Percentiles rank a stretch among this genome's conserved stretches.
Conservation (phyloP, 495 filamentous ascomycete genomes). For the Aspergillus nanangensis region DNA sequence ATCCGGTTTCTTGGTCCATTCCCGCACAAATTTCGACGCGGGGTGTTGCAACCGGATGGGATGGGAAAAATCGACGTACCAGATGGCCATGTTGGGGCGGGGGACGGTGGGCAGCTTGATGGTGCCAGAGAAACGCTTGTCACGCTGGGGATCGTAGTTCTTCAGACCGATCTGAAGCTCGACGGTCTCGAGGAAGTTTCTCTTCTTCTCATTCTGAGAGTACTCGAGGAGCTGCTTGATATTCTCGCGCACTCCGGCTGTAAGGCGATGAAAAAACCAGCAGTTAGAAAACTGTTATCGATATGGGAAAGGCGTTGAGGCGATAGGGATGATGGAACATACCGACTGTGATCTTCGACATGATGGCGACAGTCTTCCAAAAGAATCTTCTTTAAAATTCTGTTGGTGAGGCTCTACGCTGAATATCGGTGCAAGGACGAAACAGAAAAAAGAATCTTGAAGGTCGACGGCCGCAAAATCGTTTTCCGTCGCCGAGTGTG, state of each 20-base stretch:
- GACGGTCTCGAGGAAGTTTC: constrained; percentile 95
- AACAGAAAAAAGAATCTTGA: constrained; percentile 13
- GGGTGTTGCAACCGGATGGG: neutral
- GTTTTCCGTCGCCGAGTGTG: constrained; percentile 47
- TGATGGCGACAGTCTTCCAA: constrained; percentile 61
- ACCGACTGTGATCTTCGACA: constrained; percentile 90
- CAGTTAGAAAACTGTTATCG: constrained; percentile 15
- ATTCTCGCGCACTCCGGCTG: constrained; percentile 95
- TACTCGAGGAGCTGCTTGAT: constrained; percentile 87
- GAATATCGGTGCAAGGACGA: constrained; percentile 27
- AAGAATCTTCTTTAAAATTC: constrained; percentile 44
- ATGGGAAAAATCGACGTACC: constrained; percentile 46
- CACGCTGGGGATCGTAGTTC: constrained; percentile 99
- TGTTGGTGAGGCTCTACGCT: constrained; percentile 70
- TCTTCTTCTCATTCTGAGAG: constrained; percentile 96
- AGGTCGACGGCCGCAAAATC: constrained; percentile 18
- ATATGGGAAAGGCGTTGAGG: too few relatives aligned
- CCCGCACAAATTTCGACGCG: neutral
- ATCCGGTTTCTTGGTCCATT: neutral
- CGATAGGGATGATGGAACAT: too few relatives aligned
- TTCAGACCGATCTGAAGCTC: constrained; percentile 97
- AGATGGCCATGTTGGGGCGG: constrained; percentile 91
- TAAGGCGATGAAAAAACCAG: constrained; percentile 14
- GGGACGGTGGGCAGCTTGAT: constrained; percentile 88
- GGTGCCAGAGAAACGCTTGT: constrained; percentile 99